A percentile compares a stretch with the other conserved stretches of the same genome.
phyloP scores from a whole-genome alignment of 768 basidiomycete species.

The Punctularia strigosozonata region DNA sequence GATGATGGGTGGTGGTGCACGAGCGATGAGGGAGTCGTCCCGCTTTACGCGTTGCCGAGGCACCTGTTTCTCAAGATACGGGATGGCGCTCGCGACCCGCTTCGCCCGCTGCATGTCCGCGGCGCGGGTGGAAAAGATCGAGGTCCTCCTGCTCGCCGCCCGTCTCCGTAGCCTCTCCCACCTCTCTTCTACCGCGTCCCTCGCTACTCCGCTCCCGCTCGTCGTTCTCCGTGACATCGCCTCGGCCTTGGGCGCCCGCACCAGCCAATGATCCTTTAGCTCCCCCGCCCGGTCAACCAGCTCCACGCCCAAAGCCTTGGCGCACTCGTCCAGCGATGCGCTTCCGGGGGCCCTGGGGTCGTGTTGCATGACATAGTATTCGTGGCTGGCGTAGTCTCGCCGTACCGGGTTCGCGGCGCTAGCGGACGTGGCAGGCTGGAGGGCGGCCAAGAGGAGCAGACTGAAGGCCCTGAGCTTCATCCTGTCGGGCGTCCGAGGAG shows the following conservation, averaged over 20 bases:
- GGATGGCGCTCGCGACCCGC: constrained; percentile 42
- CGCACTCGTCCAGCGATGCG: constrained; percentile 49
- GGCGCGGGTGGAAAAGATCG: constrained; percentile 27
- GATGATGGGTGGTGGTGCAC: constrained; percentile 53
- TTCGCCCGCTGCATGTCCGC: no score
- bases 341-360: constrained; percentile 35
- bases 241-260: constrained; percentile 39
- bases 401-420: no score
- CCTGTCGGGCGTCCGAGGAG: no score
- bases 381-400: constrained; percentile 47
- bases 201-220: constrained; percentile 20
- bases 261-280: constrained; percentile 72
- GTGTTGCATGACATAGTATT: constrained; percentile 78
- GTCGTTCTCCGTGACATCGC: constrained; percentile 2
- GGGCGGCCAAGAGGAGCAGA: no score
- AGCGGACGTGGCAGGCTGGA: no score
- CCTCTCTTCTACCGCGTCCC: no score
- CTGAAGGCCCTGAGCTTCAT: no score
- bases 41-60: constrained; percentile 60
- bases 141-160: constrained; percentile 8
- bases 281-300: constrained; percentile 84
- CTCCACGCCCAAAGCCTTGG: constrained; percentile 58
- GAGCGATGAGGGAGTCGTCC: no score
- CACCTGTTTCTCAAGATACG: constrained; percentile 46
- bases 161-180: constrained; percentile 32